phyloP scores from a whole-genome alignment of 257 asterid species.

The Cinchona pubescens region DNA sequence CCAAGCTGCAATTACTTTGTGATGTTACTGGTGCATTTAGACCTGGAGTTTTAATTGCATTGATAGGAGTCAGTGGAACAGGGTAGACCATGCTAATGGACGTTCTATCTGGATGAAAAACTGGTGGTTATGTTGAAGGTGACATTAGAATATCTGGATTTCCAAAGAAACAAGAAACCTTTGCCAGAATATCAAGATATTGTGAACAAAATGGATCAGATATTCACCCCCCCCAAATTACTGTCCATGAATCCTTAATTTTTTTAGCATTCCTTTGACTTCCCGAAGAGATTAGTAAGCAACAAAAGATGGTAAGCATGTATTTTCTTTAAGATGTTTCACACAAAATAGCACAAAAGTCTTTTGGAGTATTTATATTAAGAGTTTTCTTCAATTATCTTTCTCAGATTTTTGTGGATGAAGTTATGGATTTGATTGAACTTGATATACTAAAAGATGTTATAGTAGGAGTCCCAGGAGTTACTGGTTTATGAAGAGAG shows the following conservation, averaged over 20 bases:
- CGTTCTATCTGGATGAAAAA: slow-evolving; percentile 18
- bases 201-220: slow-evolving; percentile 25
- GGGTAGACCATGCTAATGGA: slow-evolving; percentile 20
- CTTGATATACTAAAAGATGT: too few relatives aligned
- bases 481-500: too few relatives aligned
- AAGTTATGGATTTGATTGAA: too few relatives aligned
- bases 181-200: slow-evolving; percentile 14
- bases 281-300: slow-evolving; percentile 37
- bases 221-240: slow-evolving; percentile 19
- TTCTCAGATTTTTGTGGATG: slow-evolving; percentile 5
- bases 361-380: neutral
- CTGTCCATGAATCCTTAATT: slow-evolving; percentile 15
- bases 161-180: slow-evolving; percentile 17
- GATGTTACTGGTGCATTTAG: slow-evolving; percentile 15
- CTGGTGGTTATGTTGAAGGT: slow-evolving; percentile 17
- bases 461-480: too few relatives aligned
- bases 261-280: slow-evolving; percentile 16
- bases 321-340: neutral
- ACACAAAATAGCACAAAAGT: neutral
- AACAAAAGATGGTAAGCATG: slow-evolving; percentile 55
- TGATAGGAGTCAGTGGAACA: slow-evolving; percentile 20
- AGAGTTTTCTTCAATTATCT: neutral
- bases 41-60: slow-evolving; percentile 16
- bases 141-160: slow-evolving; percentile 4
- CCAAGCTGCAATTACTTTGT: slow-evolving; percentile 5